Evolutionary conservation across 129 eudicot genomes (phyloP), one percentile per base, ranked within the genome.

Genomic region (Saposhnikovia divaricata): DNA sequence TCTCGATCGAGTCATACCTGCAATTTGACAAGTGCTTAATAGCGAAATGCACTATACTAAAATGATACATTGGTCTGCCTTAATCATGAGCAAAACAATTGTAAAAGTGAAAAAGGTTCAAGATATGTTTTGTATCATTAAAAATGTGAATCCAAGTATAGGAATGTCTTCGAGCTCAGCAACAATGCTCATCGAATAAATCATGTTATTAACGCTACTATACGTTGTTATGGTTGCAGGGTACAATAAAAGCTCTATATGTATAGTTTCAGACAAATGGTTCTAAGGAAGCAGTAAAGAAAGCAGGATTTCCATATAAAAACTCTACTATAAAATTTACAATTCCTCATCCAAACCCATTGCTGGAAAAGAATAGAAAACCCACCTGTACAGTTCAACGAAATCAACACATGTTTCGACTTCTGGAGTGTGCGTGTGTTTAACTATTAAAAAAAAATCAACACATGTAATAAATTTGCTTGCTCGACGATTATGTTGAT

Each of bases 1-100:
- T 88, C 99, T 90, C 45, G 97, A 83, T 90, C 45, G 97, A 83
- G 79, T 96, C 97, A 80, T 86, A 96, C 86, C 99, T 96, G 85
- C 85, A 88, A 43, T 61, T 4, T 14, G 4, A 48, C 59, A 73
- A 82, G 5, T 78, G 40, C 9, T 70, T 46, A 70, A 31, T 6
- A 70, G n/a, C 13, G 0, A 12, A 70, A 5, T 27, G 4, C 72
- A 65, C 2, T 65, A 65, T 25, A 28, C 11, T 10, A 61, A 61
- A 57, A 65, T 39, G 19, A 13, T 11, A 2, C 27, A 27, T 25
- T 5, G 11, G 71, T 6, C 71, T 18, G 38, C 2, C 9, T 9
- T 63, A 12, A 9, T 63, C 9, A 25, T 63, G 28, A 63, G 31
- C 6, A 63, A 9, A 25, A 63, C 15, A 10, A 63, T 25, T 63